These are phyloP conservation scores for Anisodus acutangulus DNA, from an alignment of 257 asterid species.

Conservation along the genomic window DNA sequence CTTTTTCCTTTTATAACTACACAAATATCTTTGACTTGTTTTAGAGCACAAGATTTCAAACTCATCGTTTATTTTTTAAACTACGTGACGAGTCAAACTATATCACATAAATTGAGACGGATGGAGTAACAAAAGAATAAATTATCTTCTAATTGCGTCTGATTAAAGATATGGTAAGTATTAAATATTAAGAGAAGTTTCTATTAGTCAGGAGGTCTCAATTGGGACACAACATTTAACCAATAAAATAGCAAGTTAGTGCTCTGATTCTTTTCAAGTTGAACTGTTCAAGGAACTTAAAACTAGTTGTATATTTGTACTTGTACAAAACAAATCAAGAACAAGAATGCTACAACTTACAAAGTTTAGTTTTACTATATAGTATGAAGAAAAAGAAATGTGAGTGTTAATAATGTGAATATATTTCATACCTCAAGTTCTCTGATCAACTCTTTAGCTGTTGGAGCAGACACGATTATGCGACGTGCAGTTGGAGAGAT, in stretches of 20 bases:
- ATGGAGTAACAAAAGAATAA: not conserved
- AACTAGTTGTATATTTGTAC: constrained; percentile 20
- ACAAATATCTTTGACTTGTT: no score
- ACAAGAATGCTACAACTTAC: no score
- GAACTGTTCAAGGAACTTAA: not conserved
- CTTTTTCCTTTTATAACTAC: no score
- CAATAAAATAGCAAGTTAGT: not conserved
- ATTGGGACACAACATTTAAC: not conserved
- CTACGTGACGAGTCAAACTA: no score
- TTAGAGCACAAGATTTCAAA: no score
- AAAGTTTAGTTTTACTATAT: not conserved
- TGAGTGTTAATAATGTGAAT: not conserved
- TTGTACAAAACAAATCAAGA: not conserved
- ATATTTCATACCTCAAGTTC: constrained; percentile 68
- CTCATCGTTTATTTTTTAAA: no score
- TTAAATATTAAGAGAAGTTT: not conserved
- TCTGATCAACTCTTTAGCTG: constrained; percentile 70
- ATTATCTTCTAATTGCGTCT: no score
- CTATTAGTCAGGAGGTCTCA: not conserved
- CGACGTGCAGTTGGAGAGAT: constrained; percentile 86
- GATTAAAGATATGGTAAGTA: not conserved
- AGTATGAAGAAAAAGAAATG: not conserved
- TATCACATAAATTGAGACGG: no score
- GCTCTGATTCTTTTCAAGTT: not conserved
- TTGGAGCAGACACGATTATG: constrained; percentile 91